A percentile compares a stretch with the other conserved stretches of the same genome.
Evolutionary conservation across 192 early-diverging fungal genomes (phyloP).

Genomic region (Geranomyces variabilis): DNA sequence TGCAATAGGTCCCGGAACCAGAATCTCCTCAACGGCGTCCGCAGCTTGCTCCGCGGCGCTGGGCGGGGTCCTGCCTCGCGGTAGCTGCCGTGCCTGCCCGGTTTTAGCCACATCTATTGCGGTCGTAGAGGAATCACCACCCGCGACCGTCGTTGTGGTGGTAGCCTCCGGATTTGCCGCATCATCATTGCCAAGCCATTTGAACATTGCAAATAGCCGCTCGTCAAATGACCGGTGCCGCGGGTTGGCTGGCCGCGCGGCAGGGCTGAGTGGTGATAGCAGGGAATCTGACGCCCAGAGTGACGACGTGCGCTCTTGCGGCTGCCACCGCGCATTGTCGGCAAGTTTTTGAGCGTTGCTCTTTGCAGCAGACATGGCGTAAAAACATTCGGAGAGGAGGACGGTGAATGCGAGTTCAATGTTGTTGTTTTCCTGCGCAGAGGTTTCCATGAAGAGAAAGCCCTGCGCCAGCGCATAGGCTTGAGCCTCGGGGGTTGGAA

Average conservation of each 20-base stretch:
- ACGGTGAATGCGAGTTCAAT: conserved; percentile 44
- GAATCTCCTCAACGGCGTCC: too few species aligned
- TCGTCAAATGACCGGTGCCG: conserved; percentile 11
- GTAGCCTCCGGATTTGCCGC: neutral
- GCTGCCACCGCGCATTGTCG: neutral
- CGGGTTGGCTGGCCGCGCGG: neutral
- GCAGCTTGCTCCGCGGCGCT: too few species aligned
- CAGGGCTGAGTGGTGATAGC: too few species aligned
- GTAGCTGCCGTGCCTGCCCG: too few species aligned
- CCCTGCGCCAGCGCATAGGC: conserved; percentile 42
- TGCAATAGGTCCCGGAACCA: too few species aligned
- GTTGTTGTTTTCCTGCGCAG: conserved; percentile 31
- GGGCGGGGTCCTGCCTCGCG: too few species aligned
- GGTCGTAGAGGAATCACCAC: too few species aligned
- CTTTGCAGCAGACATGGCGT: conserved; percentile 12
- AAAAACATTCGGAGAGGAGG: conserved; percentile 39
- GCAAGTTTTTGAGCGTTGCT: neutral
- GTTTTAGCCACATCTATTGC: too few species aligned
- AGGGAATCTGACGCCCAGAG: neutral
- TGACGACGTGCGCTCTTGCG: conserved; percentile 10
- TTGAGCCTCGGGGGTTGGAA: conserved; percentile 33
- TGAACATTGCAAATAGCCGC: conserved; percentile 2
- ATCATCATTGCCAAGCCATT: conserved; percentile 6
- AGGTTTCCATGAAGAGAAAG: conserved; percentile 45
- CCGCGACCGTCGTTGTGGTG: neutral